phyloP scores from a whole-genome alignment of 305 asterid genomes.

The Ilex paraguariensis region DNA sequence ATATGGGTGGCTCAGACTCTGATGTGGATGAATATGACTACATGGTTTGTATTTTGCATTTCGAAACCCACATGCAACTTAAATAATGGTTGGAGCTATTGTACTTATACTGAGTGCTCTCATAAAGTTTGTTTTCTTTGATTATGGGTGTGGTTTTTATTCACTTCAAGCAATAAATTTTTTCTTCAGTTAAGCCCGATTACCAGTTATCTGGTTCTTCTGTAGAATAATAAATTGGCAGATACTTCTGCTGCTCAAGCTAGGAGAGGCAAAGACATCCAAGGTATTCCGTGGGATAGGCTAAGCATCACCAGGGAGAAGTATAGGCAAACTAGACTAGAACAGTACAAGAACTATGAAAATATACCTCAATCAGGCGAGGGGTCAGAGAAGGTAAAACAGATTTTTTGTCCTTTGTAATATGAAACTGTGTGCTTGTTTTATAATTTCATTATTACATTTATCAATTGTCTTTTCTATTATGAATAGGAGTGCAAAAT shows the following conservation, averaged over 20 bases:
- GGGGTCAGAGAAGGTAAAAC: conserved; percentile 58
- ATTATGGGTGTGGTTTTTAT: no score
- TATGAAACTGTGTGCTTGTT: background rate
- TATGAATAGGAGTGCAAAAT: conserved; percentile 58
- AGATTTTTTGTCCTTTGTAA: background rate
- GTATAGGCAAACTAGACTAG: conserved; percentile 72
- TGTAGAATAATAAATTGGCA: conserved; percentile 49
- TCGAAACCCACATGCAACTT: no score
- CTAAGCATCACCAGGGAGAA: conserved; percentile 78
- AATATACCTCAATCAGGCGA: conserved; percentile 78
- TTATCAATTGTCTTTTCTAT: background rate
- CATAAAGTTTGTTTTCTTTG: no score
- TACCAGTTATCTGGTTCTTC: background rate
- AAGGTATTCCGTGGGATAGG: conserved; percentile 93
- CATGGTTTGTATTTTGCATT: conserved; percentile 39
- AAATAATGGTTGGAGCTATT: no score
- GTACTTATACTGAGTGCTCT: no score
- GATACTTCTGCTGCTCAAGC: conserved; percentile 95
- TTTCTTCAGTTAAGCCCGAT: background rate
- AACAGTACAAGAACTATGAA: conserved; percentile 76
- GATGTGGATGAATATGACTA: conserved; percentile 70
- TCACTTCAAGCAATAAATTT: no score
- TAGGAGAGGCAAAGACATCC: conserved; percentile 81
- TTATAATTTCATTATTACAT: background rate
- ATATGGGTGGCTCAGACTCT: conserved; percentile 63